Conservation (phyloP, 202 grass and related monocot species). For the Elaeis oleifera region DNA sequence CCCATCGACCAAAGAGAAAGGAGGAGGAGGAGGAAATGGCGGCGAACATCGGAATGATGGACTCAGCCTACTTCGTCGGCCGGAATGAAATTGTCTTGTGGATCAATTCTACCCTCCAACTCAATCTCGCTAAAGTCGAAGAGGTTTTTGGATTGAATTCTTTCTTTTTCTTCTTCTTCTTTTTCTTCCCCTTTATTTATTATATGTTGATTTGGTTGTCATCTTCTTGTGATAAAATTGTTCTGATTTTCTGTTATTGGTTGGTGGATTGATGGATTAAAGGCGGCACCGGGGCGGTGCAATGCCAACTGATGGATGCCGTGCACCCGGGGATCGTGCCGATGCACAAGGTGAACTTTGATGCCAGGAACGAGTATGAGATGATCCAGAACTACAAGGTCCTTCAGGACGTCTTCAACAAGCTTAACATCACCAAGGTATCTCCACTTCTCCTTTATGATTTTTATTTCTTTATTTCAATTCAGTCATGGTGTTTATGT, state of each 20-base stretch:
- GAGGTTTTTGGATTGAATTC: constrained; percentile 34
- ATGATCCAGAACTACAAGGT: constrained; percentile 99
- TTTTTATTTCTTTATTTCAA: background rate
- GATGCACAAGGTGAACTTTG: constrained; percentile 98
- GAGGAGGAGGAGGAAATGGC: constrained; percentile 23
- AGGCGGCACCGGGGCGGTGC: constrained; percentile 80
- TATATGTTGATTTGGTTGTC: no score
- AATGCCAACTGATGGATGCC: constrained; percentile 87
- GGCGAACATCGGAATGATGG: constrained; percentile 90
- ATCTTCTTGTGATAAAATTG: no score
- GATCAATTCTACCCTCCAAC: constrained; percentile 94
- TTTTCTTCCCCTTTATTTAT: background rate
- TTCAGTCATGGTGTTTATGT: background rate
- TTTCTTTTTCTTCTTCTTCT: background rate
- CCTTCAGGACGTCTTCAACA: constrained; percentile 96
- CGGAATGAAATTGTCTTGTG: constrained; percentile 89
- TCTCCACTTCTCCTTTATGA: background rate
- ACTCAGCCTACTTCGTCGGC: constrained; percentile 89
- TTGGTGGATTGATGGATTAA: background rate
- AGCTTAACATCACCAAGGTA: constrained; percentile 93
- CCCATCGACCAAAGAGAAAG: no score
- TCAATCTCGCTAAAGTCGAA: constrained; percentile 85
- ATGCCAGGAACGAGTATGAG: constrained; percentile 90
- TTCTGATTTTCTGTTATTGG: no score
- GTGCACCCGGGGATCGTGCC: constrained; percentile 76